Percentiles rank a stretch among this genome's conserved stretches.
Evolutionary conservation across 495 filamentous ascomycete genomes (phyloP).

Genomic region (Aspergillus kassunensis): DNA sequence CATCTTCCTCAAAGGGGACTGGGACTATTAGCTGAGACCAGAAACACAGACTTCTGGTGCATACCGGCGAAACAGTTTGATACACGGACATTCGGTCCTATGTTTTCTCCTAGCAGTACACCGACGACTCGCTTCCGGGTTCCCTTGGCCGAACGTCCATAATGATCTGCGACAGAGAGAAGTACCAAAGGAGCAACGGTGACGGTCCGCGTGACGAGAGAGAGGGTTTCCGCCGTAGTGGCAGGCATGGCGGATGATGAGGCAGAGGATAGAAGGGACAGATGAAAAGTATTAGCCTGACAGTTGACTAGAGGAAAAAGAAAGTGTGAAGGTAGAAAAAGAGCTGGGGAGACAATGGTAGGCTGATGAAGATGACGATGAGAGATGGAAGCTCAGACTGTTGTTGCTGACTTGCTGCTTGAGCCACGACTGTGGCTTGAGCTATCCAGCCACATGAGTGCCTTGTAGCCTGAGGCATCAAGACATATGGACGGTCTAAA

Average conservation of each 20-base stretch:
- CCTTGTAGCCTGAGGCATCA: slow-evolving; percentile 16
- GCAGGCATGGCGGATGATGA: slow-evolving; percentile 66
- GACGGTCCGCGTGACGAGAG: slow-evolving; percentile 85
- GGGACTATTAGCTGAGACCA: slow-evolving; percentile 14
- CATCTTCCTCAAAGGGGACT: slow-evolving; percentile 99
- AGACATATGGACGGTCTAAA: background rate
- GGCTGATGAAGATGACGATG: slow-evolving; percentile 14
- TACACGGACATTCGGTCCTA: slow-evolving; percentile 89
- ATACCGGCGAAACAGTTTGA: slow-evolving; percentile 98
- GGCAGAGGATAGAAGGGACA: slow-evolving; percentile 7
- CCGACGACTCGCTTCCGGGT: slow-evolving; percentile 93
- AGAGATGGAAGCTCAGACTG: slow-evolving; percentile 11
- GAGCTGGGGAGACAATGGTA: background rate
- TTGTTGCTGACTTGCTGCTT: slow-evolving; percentile 13
- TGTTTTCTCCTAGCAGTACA: slow-evolving; percentile 91
- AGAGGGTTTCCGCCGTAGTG: slow-evolving; percentile 91
- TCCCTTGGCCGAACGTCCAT: slow-evolving; percentile 86
- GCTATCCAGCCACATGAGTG: slow-evolving; percentile 6
- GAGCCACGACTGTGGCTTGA: slow-evolving; percentile 15
- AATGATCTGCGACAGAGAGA: slow-evolving; percentile 97
- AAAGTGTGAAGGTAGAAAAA: background rate
- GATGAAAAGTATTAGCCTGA: background rate
- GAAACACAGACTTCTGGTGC: slow-evolving; percentile 19
- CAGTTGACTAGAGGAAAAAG: slow-evolving; percentile 4
- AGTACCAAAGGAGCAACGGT: slow-evolving; percentile 97